Percentiles rank a stretch among this genome's conserved stretches.
Evolutionary conservation across 441 rosid species (phyloP).

Genomic region (Biscutella auriculata): DNA sequence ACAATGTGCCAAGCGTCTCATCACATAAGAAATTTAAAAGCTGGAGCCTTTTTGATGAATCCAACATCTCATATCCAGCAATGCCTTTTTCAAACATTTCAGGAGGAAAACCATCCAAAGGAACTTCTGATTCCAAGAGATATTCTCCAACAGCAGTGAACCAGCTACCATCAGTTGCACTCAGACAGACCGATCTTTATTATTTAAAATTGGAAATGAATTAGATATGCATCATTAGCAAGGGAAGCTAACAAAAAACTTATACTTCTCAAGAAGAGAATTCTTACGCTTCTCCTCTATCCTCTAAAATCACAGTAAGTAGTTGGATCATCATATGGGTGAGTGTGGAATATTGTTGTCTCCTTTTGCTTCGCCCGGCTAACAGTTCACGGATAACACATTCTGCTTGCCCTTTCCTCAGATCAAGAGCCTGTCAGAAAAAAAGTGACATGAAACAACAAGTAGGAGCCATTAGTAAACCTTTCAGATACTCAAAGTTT

Average conservation of each 20-base stretch:
- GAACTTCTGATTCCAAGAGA: conserved; percentile 19
- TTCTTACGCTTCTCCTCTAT: conserved; percentile 29
- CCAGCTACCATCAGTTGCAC: conserved; percentile 28
- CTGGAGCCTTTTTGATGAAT: conserved; percentile 26
- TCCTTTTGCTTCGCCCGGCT: conserved; percentile 21
- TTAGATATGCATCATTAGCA: not conserved
- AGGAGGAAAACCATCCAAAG: conserved; percentile 17
- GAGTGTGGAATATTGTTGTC: conserved; percentile 21
- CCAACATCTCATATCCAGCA: conserved; percentile 25
- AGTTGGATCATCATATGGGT: conserved; percentile 32
- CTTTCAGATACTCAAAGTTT: not conserved
- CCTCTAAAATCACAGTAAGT: conserved; percentile 24
- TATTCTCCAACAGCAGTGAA: conserved; percentile 24
- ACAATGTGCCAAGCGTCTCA: conserved; percentile 63
- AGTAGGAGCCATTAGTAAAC: not conserved
- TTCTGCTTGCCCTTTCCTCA: conserved; percentile 36
- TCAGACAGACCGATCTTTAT: conserved; percentile 13
- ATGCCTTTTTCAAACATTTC: conserved; percentile 20
- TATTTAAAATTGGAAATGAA: not conserved
- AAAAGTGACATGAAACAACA: not conserved
- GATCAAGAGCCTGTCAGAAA: conserved; percentile 26
- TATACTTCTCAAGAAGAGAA: not conserved
- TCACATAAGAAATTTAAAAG: conserved; percentile 42
- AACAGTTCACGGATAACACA: conserved; percentile 30
- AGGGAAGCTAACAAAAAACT: not conserved